Conservation (phyloP, 495 filamentous ascomycete species). For the Tuber calosporum region DNA sequence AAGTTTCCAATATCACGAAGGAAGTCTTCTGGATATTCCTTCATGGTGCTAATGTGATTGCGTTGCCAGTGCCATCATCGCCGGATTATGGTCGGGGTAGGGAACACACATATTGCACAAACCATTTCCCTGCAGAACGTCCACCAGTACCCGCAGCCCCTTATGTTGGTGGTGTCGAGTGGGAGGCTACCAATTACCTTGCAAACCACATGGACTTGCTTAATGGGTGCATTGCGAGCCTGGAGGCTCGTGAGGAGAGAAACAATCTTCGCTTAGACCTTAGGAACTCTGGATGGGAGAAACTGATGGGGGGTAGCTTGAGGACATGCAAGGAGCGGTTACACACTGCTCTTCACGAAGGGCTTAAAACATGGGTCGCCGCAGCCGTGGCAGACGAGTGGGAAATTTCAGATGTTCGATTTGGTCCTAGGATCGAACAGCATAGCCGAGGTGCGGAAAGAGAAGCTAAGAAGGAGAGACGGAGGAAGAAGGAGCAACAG, state of each 20-base stretch:
- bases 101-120: constrained; percentile 51
- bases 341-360: constrained; percentile 77
- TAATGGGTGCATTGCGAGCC: constrained; percentile 81
- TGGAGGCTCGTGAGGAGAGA: constrained; percentile 63
- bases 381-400: constrained; percentile 82
- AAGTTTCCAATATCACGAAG: constrained; percentile 84
- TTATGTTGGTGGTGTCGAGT: constrained; percentile 96
- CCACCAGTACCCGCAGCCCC: constrained; percentile 90
- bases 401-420: constrained; percentile 48
- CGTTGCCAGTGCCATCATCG: constrained; percentile 19
- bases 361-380: constrained; percentile 78
- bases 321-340: constrained; percentile 96
- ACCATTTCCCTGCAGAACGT: constrained; percentile 78
- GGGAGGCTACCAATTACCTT: constrained; percentile 96
- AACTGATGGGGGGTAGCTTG: constrained; percentile 71
- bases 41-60: constrained; percentile 82
- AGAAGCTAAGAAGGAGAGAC: constrained; percentile 29
- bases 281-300: constrained; percentile 82
- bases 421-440: constrained; percentile 34
- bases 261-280: constrained; percentile 72
- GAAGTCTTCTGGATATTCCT: constrained; percentile 99
- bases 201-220: constrained; percentile 85
- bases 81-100: background rate
- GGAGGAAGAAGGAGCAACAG: constrained; percentile 33
- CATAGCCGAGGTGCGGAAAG: constrained; percentile 22